phyloP scores from a whole-genome alignment of 805 yeast genomes.

The Kregervanrija fluxuum region DNA sequence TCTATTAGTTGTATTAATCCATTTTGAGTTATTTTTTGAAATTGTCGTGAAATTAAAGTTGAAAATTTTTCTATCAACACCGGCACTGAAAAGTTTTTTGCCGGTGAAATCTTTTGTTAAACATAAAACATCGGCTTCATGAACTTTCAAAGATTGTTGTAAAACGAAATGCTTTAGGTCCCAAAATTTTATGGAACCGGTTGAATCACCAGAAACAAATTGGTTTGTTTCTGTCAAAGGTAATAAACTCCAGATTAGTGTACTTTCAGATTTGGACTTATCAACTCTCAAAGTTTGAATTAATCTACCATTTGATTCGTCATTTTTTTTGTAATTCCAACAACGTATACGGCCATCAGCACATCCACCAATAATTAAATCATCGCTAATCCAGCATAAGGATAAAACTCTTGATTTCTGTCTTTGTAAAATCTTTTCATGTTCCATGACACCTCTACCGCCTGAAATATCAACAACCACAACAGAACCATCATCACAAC shows the following conservation, averaged over 20 bases:
- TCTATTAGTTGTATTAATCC: conserved; percentile 74
- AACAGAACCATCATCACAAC: conserved; percentile 93
- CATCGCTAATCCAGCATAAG: conserved; percentile 65
- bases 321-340: conserved; percentile 49
- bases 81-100: conserved; percentile 72
- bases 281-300: conserved; percentile 86
- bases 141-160: conserved; percentile 72
- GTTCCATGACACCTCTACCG: conserved; percentile 78
- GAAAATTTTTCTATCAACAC: conserved; percentile 88
- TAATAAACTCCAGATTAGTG: conserved; percentile 83
- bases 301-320: conserved; percentile 53
- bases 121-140: conserved; percentile 86
- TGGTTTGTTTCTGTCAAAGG: conserved; percentile 59
- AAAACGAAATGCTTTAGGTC: conserved; percentile 70
- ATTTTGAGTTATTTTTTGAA: conserved; percentile 36
- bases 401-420: conserved; percentile 77
- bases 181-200: conserved; percentile 93
- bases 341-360: conserved; percentile 88
- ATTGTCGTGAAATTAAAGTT: conserved; percentile 50
- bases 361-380: conserved; percentile 81
- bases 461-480: conserved; percentile 80
- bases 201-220: conserved; percentile 93
- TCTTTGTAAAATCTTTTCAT: conserved; percentile 67
- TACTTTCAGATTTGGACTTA: conserved; percentile 75
- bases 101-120: conserved; percentile 55